Evolutionary conservation across 1,284 basidiomycete species (phyloP), one percentile per base, ranked within the genome.

Genomic region (Leccinum subrobustum): DNA sequence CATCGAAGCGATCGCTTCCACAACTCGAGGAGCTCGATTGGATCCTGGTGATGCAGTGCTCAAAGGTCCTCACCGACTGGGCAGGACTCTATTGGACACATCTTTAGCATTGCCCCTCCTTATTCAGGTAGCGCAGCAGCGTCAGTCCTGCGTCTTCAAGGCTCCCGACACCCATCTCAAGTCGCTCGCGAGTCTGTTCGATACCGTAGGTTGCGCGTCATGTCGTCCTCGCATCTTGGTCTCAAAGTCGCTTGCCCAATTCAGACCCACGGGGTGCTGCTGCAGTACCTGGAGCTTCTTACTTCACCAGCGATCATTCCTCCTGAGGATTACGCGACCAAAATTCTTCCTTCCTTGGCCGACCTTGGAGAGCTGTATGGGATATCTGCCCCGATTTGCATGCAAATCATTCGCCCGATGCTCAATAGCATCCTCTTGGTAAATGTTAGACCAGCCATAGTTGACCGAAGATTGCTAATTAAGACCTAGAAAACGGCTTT

Each of bases 401-500:
- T 97, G 91, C 92, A 95, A 69, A 90, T 97, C 58, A 83, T 93
- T 52, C 86, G 96, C 8, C 93, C 95, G 4, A 88, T 91, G 60
- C 79, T 96, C 29, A 85, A 91, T 63, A 76, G 77, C 3, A 76
- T 81, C 35, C 78, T 94, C 56, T 75, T 87, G 68, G 89, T 89
- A 71, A 66, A 82, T 76, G 56, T 51, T 56, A 29, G 56, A 58
- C 8, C 6, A 44, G 16, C 52, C 37, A 14, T 55, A 44, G 37
- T 59, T 54, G 12, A 56, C n/a, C 53, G 5, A 16, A 1, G 23
- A 42, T 63, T 56, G 4, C 58, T 65, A 64, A 68, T 37, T n/a
- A 35, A 35, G 27, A 55, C 58, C 37, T 64, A 88, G 87, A 79
- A 75, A 62, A 78, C 80, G 18, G 87, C 88, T 27, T 74, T 86